Conservation (phyloP, 352 stramenopile species). For the Bremia lactucae region DNA sequence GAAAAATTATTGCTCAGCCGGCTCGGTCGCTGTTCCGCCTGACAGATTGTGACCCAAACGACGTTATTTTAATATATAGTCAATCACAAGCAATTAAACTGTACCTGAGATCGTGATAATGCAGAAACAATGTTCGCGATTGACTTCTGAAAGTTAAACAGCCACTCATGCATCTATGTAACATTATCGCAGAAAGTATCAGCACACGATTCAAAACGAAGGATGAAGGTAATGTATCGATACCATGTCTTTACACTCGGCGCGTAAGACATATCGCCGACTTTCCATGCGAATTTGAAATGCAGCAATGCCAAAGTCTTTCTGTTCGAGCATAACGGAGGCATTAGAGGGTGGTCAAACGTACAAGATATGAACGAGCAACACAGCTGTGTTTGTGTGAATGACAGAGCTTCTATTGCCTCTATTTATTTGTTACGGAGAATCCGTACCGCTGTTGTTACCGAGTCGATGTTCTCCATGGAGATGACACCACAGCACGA, state of each 20-base stretch:
- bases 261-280: conserved; percentile 66
- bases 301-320: conserved; percentile 68
- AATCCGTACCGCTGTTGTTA: conserved; percentile 64
- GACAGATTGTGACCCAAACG: conserved; percentile 14
- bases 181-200: neutral
- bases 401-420: conserved; percentile 2
- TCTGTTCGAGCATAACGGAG: conserved; percentile 27
- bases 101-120: conserved; percentile 55
- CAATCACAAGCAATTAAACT: neutral
- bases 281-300: conserved; percentile 80
- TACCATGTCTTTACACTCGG: conserved; percentile 76
- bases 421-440: conserved; percentile 3
- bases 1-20: conserved; percentile 41
- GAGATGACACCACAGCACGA: conserved; percentile 64
- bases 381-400: neutral
- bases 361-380: conserved; percentile 16
- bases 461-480: conserved; percentile 74
- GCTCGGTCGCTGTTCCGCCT: conserved; percentile 38
- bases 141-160: conserved; percentile 86
- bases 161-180: conserved; percentile 79
- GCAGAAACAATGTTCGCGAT: conserved; percentile 80
- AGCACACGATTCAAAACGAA: no score
- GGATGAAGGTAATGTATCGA: conserved; percentile 3
- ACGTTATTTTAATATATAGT: neutral
- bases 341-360: conserved; percentile 8